Conservation (phyloP, 371 early-diverging fungal species). For the Mortierella sp. region DNA sequence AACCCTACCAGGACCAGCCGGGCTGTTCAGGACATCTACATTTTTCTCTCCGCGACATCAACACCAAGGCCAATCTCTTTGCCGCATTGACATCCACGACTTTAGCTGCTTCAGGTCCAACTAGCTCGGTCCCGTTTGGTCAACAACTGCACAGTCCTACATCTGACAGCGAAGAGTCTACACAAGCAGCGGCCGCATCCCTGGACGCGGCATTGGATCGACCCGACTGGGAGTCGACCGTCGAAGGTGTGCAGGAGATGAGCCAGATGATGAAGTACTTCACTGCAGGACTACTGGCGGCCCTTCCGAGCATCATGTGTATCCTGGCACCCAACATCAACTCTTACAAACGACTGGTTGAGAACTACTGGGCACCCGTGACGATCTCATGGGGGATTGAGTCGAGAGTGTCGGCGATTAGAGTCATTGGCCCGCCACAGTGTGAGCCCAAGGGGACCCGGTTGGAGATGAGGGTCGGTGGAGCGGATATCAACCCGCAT, state of each 20-base stretch:
- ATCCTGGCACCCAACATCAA: slow-evolving; percentile 88
- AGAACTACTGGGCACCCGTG: slow-evolving; percentile 90
- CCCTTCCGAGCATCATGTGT: slow-evolving; percentile 82
- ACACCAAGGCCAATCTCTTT: slow-evolving; percentile 68
- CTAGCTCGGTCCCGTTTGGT: background rate
- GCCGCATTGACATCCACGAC: slow-evolving; percentile 35
- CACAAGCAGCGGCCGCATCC: background rate
- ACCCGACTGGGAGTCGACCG: slow-evolving; percentile 49
- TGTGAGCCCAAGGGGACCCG: slow-evolving; percentile 75
- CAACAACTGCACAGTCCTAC: slow-evolving; percentile 36
- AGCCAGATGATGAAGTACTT: slow-evolving; percentile 74
- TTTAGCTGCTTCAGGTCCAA: background rate
- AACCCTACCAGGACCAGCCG: slow-evolving; percentile 79
- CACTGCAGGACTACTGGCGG: slow-evolving; percentile 81
- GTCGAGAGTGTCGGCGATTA: slow-evolving; percentile 81
- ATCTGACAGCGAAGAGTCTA: slow-evolving; percentile 24
- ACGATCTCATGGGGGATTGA: slow-evolving; percentile 86
- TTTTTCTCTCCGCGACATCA: slow-evolving; percentile 71
- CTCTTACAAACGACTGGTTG: slow-evolving; percentile 88
- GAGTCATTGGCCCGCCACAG: slow-evolving; percentile 83
- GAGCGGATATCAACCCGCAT: slow-evolving; percentile 88
- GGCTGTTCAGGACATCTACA: slow-evolving; percentile 91
- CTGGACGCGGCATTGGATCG: slow-evolving; percentile 10
- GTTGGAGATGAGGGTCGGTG: slow-evolving; percentile 86
- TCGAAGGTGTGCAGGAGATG: slow-evolving; percentile 59